These are phyloP conservation scores for Oemleria cerasiformis DNA, from an alignment of 306 rosid genomes.

Conservation along the genomic window DNA sequence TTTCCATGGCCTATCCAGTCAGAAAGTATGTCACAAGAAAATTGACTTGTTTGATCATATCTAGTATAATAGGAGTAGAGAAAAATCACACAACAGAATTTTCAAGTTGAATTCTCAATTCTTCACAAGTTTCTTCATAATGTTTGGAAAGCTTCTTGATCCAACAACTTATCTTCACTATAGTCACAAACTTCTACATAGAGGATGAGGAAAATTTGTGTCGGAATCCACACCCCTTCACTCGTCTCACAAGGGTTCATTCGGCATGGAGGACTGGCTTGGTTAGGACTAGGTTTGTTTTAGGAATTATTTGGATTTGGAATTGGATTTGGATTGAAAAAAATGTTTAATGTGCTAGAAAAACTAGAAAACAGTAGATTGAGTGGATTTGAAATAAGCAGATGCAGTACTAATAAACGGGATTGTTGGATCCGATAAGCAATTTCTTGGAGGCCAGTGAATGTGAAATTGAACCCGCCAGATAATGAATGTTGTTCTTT, in stretches of 20 bases:
- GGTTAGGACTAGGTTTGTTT: no score
- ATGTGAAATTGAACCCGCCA: no score
- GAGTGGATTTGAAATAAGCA: no score
- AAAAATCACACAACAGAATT: not conserved
- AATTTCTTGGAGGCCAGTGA: no score
- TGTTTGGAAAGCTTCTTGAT: not conserved
- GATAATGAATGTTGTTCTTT: no score
- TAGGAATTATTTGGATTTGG: no score
- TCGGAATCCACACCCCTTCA: not conserved
- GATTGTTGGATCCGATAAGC: no score
- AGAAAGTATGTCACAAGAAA: not conserved
- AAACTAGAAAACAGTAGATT: no score
- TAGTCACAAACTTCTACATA: not conserved
- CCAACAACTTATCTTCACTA: not conserved
- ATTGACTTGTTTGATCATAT: not conserved
- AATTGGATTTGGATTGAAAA: no score
- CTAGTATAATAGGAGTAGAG: not conserved
- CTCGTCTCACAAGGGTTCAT: not conserved
- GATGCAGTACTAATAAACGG: no score
- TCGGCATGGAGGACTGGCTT: no score
- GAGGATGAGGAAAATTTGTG: not conserved
- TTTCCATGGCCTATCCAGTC: not conserved
- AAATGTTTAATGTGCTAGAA: no score
- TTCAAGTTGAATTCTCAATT: not conserved
- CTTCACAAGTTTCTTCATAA: not conserved